Percentiles rank a stretch among this genome's conserved stretches.
phyloP scores from a whole-genome alignment of 2,329 filamentous ascomycete genomes.

The Cytospora paraplurivora region DNA sequence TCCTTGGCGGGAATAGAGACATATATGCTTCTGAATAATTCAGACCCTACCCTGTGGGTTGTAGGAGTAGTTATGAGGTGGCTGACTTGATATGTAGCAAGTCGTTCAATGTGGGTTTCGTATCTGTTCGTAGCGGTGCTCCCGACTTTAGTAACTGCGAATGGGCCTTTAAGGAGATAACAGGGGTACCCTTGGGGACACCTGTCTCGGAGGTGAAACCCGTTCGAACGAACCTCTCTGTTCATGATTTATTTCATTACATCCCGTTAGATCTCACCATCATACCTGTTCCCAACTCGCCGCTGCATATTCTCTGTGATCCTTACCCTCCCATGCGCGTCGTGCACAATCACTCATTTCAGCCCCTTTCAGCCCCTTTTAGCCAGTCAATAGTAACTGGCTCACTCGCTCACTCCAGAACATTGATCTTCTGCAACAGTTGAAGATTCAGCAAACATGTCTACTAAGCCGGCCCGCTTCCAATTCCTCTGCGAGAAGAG shows the following conservation, averaged over 20 bases:
- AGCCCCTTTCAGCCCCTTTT: not conserved
- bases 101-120: too few species aligned
- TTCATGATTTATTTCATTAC: too few species aligned
- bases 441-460: slow-evolving; percentile 1
- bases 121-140: too few species aligned
- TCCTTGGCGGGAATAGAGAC: too few species aligned
- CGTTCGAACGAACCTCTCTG: slow-evolving; percentile 13
- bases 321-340: not conserved
- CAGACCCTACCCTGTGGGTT: too few species aligned
- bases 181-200: not conserved
- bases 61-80: too few species aligned
- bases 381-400: not conserved
- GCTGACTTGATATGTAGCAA: too few species aligned
- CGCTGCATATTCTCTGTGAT: not conserved
- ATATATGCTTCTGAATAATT: too few species aligned
- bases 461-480: slow-evolving; percentile 26
- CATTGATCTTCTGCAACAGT: not conserved
- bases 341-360: not conserved
- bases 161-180: not conserved
- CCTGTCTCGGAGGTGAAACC: slow-evolving; percentile 4
- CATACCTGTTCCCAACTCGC: not conserved
- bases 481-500: slow-evolving; percentile 29
- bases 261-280: not conserved
- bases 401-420: slow-evolving; percentile 10
- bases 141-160: too few species aligned